Base-by-base conservation (phyloP, 495 filamentous ascomycete genomes). In the Aspergillus indologenus region DNA sequence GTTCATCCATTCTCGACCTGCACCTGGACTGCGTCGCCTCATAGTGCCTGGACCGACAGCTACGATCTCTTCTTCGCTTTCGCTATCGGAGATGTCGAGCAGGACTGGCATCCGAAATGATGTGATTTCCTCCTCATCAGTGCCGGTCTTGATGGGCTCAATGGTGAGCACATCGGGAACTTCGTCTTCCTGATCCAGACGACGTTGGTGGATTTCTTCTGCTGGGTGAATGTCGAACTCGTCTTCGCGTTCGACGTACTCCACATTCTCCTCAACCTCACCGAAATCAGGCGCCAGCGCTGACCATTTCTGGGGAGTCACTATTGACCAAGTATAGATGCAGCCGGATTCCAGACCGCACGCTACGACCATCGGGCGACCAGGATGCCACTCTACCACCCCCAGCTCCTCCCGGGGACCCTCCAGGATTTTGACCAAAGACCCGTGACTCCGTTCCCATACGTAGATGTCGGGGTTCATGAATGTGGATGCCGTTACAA, bases 391-490 rank as follows among this genome's bases (percentile, higher is more conserved):
- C 79, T 98, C 94, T 1, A 97, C 90, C 6, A 92, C 87, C 20
- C 91, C 92, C 31, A 96, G 83, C 69, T 99, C 94, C 72, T 99
- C 94, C 59, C 91, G 91, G 9, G 93, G 90, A 0, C 92, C 92
- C 69, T 99, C 94, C 18, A 98, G 79, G 75, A 99, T 98, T 72
- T 95, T 93, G 49, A 96, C 92, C 19, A 99, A 75, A 61, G 89
- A 93, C n/a, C 93, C 94, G 67, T 91, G 87, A 52, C 85, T 87
- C 50, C 94, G 85, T 75, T 99, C 94, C 94, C 94, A 99, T 47
- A 99, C 90, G 72, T 98, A 98, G 59, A 99, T 89, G 68, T 98
- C 93, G 56, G 96, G 90, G 68, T 97, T 98, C 79, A 96, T 96
- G 71, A 88, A 95, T 1, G 94, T 96, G 22, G 89, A 92, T 18